Evolutionary conservation across 176 grass and related monocot species (phyloP), one percentile per base, ranked within the genome.

Genomic region (Oryza glumipatula): DNA sequence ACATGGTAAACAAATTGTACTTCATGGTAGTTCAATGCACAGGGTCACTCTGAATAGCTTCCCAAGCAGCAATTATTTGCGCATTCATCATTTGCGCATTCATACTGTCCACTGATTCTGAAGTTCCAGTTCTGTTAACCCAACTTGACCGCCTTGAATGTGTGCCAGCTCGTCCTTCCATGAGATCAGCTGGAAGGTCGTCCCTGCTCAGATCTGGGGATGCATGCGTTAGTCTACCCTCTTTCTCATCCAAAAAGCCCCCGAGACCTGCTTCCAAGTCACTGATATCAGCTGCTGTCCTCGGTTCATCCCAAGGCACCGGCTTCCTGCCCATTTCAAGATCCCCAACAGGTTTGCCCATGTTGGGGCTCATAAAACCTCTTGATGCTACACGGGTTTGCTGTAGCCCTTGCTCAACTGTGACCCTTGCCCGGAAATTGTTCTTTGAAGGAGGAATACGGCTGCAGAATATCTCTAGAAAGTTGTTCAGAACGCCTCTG

Each of bases 261-360:
- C 80, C 73, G 19, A 93, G 58, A 16, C 87, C 90, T 54, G 78
- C 83, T 69, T 95, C 93, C 22, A 93, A 68, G 87, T 95, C 93
- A 2, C 87, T 73, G 49, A 91, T 86, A 72, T 98, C 87, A 68
- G 88, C 87, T 9, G 85, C 87, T 1, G 83, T 76, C 85, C 85
- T 92, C 6, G 93, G 88, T 67, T 95, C 95, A 48, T 94, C 95
- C 95, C 93, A 98, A 30, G 87, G 64, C 28, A 92, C 58, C 13
- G 91, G 89, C 89, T 98, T 98, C 85, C 87, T 88, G 16, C 86
- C 91, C 87, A 93, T 93, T 85, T 95, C 95, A 49, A 98, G 84
- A 68, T 91, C 92, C 75, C 89, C 95, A 21, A 81, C 65, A 14
- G 87, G 67, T 79, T 92, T 98, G 44, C 95, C 90, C 87, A 93